phyloP scores from a whole-genome alignment of 352 stramenopile species.

The Phytophthora brassicae region DNA sequence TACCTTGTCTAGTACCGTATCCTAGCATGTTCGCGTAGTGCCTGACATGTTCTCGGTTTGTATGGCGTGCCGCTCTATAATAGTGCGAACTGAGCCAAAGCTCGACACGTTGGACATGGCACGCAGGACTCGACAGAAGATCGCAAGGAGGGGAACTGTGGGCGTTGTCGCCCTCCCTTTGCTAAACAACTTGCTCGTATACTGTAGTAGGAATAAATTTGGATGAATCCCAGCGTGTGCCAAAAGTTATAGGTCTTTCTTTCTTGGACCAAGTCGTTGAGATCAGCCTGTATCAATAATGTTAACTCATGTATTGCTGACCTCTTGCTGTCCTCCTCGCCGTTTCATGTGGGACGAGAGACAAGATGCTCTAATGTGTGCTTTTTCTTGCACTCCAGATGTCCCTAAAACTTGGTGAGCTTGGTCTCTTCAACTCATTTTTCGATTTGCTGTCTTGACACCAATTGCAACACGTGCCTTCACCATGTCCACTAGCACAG shows the following conservation, averaged over 20 bases:
- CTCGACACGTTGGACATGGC: background rate
- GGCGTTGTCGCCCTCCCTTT: background rate
- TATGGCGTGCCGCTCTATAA: too few relatives aligned
- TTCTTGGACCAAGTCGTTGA: slow-evolving; percentile 5
- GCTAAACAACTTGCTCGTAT: too few relatives aligned
- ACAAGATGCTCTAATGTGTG: slow-evolving; percentile 6
- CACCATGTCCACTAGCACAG: slow-evolving; percentile 21
- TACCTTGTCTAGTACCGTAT: too few relatives aligned
- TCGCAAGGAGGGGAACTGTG: background rate
- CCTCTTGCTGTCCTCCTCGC: slow-evolving; percentile 16
- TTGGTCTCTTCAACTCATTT: slow-evolving; percentile 27
- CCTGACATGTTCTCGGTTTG: too few relatives aligned
- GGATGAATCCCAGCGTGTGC: too few relatives aligned
- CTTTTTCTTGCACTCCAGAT: background rate
- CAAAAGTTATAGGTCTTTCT: slow-evolving; percentile 12
- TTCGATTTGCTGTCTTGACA: slow-evolving; percentile 33
- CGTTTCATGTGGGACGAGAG: slow-evolving; percentile 8
- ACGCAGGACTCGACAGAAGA: background rate
- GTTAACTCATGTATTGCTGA: too few relatives aligned
- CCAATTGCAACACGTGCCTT: background rate
- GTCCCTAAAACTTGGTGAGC: background rate
- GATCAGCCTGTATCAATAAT: slow-evolving; percentile 1
- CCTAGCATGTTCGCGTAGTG: too few relatives aligned
- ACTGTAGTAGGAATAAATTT: too few relatives aligned
- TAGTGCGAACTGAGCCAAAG: too few relatives aligned